Evolutionary conservation across 306 rosid species (phyloP), one percentile per base, ranked within the genome.

Genomic region (Clitoria ternatea): DNA sequence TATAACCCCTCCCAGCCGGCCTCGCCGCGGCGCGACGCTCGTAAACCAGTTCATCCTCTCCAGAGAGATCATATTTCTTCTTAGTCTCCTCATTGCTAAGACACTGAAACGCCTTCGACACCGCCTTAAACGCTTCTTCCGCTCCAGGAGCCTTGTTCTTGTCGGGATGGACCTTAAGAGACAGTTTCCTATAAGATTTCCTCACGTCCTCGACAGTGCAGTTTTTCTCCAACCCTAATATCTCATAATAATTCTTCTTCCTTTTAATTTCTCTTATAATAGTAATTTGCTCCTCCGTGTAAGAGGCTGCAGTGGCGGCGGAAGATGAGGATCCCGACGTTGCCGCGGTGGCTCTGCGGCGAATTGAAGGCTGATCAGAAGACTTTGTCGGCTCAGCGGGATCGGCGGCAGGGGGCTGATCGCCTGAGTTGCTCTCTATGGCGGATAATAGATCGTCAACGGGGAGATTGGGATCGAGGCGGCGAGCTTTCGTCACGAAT

Each of bases 61-160:
- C 98, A 0, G 82, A 77, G 55, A 88, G 61, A 50, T 90, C 98
- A 50, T 94, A 90, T 77, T 85, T 88, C 43, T 32, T 91, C 72
- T 77, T 57, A 32, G 79, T 90, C 67, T 94, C 97, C 9, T 78
- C 89, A 36, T 85, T 84, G 55, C 96, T 75, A 13, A 94, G 88
- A 80, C 98, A 94, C 79, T 90, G 98, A 86, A 90, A 90, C 1
- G 98, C 97, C 82, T 90, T 94, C 0, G 98, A 94, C 2, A 94
- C 97, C 0, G 86, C 61, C 79, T 94, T 94, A 44, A 94, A 94
- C 0, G 97, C 97, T 48, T 94, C 98, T 76, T 94, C 98, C 0
- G 97, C 89, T 0, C 96, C 97, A 0, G 96, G 96, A 5, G 98
- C 96, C 32, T 83, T 84, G 82, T 94, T 94, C 88, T 94, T 94